Evolutionary conservation across 345 rosid species (phyloP).

Genomic region (Leavenworthia alabamica): DNA sequence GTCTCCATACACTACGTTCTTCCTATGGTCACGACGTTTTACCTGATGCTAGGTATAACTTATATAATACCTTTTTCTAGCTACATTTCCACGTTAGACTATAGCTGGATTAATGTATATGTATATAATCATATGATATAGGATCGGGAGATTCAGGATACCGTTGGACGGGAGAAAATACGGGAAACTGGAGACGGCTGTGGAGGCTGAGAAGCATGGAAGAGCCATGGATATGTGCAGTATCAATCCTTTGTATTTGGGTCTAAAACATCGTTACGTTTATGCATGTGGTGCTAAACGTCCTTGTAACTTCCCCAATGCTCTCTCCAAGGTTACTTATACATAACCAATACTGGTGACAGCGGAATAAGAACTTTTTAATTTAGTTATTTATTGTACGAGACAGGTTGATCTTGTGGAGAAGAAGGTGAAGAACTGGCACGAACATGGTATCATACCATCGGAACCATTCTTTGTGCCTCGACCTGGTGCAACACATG

Average conservation of each 20-base stretch:
- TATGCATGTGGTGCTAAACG: conserved; percentile 94
- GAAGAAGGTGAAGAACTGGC: conserved; percentile 79
- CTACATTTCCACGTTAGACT: not conserved
- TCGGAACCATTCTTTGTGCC: conserved; percentile 92
- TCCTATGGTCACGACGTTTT: conserved; percentile 53
- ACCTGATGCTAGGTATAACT: conserved; percentile 79
- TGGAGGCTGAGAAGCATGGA: conserved; percentile 88
- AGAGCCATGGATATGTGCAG: conserved; percentile 98
- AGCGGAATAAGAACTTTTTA: not conserved
- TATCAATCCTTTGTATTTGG: conserved; percentile 68
- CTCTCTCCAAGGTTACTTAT: conserved; percentile 68
- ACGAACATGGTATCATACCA: conserved; percentile 71
- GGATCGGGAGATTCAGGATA: conserved; percentile 89
- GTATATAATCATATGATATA: not conserved
- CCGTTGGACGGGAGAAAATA: conserved; percentile 80
- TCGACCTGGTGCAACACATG: conserved; percentile 71
- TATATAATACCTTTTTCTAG: not conserved
- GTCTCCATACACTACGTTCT: conserved; percentile 70
- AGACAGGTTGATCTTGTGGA: conserved; percentile 61
- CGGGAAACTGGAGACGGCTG: conserved; percentile 67
- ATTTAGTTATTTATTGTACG: not conserved
- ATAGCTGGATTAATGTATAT: not conserved
- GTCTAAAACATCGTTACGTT: conserved; percentile 67
- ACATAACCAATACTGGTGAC: not conserved
- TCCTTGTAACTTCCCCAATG: conserved; percentile 94